Evolutionary conservation across 83 land plant species (phyloP).

Genomic region (Isoetes engelmannii): DNA sequence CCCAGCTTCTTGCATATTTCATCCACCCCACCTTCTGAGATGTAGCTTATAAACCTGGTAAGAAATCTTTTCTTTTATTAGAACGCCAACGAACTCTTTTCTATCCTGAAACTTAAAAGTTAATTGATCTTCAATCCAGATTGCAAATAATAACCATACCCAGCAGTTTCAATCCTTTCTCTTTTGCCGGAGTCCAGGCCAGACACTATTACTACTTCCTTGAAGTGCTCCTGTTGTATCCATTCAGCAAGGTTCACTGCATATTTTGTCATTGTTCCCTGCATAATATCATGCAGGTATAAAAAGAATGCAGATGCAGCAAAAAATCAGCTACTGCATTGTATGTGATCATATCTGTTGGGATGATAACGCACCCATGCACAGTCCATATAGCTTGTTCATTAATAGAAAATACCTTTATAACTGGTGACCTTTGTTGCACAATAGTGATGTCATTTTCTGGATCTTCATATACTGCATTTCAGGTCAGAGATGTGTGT

Average conservation of each 20-base stretch:
- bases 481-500: not conserved
- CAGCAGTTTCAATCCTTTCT: constrained; percentile 40
- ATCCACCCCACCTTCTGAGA: constrained; percentile 29
- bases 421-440: constrained; percentile 66
- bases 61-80: no score
- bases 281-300: not conserved
- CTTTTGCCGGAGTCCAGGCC: constrained; percentile 62
- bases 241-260: constrained; percentile 58
- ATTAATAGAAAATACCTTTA: constrained; percentile 37
- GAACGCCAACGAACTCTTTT: no score
- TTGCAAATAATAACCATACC: constrained; percentile 24
- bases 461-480: constrained; percentile 51
- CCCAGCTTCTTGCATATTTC: constrained; percentile 49
- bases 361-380: no score
- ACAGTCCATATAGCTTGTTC: not conserved
- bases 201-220: constrained; percentile 56
- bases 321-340: no score
- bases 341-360: no score
- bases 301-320: no score
- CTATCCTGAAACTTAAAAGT: no score
- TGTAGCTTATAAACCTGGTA: constrained; percentile 18
- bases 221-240: constrained; percentile 39
- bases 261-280: constrained; percentile 64
- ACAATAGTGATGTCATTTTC: constrained; percentile 35
- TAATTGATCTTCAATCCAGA: no score